Conservation (phyloP, 176 grass and related monocot genomes). For the Carex littledalei region DNA sequence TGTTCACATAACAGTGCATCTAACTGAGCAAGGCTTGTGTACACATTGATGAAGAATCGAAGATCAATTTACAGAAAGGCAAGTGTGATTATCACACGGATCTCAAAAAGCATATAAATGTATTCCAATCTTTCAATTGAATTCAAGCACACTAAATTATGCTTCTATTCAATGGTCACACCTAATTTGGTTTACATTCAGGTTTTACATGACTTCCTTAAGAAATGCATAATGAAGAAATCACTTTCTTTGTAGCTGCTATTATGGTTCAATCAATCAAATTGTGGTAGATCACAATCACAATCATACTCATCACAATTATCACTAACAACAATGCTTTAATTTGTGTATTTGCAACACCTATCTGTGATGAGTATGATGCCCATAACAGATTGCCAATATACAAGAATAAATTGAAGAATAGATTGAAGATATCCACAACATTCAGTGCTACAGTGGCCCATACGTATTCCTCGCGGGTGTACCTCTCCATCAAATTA, state of each 20-base stretch:
- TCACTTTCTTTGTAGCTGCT: background rate
- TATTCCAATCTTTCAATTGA: background rate
- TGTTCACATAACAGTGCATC: too few relatives aligned
- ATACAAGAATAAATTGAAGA: conserved; percentile 84
- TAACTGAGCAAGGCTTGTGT: too few relatives aligned
- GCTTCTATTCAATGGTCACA: background rate
- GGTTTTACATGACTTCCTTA: background rate
- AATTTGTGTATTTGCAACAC: background rate
- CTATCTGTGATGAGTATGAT: conserved; percentile 28
- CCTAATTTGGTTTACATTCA: background rate
- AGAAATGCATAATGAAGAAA: background rate
- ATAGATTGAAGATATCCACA: conserved; percentile 81
- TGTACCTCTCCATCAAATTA: conserved; percentile 86
- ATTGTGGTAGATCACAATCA: background rate
- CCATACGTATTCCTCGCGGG: conserved; percentile 92
- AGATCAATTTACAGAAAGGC: too few relatives aligned
- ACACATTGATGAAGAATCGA: too few relatives aligned
- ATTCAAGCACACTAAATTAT: background rate
- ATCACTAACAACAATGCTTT: background rate
- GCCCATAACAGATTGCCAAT: conserved; percentile 75
- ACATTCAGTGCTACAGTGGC: conserved; percentile 67
- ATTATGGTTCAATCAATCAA: background rate
- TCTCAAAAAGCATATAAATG: background rate
- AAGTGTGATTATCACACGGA: too few relatives aligned
- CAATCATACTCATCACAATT: too few relatives aligned